Base-by-base conservation (phyloP, 1,284 basidiomycete genomes). In the Leccinum griseonigrum region DNA sequence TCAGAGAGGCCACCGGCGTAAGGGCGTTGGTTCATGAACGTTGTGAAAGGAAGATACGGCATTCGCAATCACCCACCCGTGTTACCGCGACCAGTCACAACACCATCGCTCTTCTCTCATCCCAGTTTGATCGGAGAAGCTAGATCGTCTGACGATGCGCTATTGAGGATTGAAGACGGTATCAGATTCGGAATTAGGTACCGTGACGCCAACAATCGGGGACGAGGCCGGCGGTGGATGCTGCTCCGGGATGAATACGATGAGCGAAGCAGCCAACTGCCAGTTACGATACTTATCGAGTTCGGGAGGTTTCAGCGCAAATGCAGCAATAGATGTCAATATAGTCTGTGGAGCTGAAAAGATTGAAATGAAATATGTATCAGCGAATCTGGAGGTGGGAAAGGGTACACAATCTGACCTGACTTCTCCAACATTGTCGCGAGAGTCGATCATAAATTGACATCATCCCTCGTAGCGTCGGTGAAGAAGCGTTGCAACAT, bases 211-310 rank as follows among this genome's bases (percentile, higher is more conserved):
- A 98, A 81, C 11, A 88, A 80, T 3, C 88, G 84, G 87, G 75
- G 13, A 83, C 74, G 1, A 96, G 76, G 2, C 95, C 94, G 26
- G 87, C 83, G 0, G 80, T 82, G 62, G 88, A 86, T 3, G 88
- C 88, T 48, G 87, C 85, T 4, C 74, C 68, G 0, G 90, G 74
- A 1, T 83, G 81, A 11, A 97, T 80, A 16, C 91, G 0, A 92
- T 78, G 2, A 97, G 75, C 18, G 82, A 83, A 22, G 92, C 91
- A 0, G 95, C 96, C 7, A 96, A 81, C 70, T 97, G 22, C 22
- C 22, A 92, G 74, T 97, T 98, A 38, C 96, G 85, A 68, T 92
- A 93, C 9, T 92, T 83, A 63, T 92, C 90, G 48, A 98, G 83
- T 7, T 85, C 82, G 2, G 85, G 84, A 2, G 89, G 85, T 65